phyloP scores from a whole-genome alignment of 1,284 basidiomycete genomes.

The Bjerkandera adusta region DNA sequence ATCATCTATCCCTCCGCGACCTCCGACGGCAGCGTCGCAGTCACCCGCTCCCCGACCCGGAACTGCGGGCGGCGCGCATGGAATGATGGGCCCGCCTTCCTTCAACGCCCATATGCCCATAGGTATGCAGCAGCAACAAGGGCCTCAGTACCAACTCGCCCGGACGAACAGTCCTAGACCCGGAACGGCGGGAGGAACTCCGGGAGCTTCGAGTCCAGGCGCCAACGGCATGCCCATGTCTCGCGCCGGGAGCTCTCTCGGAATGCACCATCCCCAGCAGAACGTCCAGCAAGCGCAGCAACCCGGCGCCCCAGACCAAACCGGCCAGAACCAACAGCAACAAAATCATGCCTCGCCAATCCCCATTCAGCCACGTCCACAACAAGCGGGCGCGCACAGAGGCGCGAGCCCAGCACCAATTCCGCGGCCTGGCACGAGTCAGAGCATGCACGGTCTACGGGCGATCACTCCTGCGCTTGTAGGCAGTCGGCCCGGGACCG shows the following conservation, averaged over 20 bases:
- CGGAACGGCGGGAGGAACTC: constrained; percentile 11
- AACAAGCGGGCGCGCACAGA: neutral
- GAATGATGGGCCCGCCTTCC: constrained; percentile 25
- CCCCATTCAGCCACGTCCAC: constrained; percentile 23
- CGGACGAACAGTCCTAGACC: constrained; percentile 14
- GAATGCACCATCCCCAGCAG: constrained; percentile 7
- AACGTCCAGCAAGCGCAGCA: constrained; percentile 1
- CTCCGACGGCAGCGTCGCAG: constrained; percentile 17
- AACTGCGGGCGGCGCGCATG: constrained; percentile 18
- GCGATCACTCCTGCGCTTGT: constrained; percentile 12
- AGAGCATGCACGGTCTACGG: constrained; percentile 15
- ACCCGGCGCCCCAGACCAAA: too few species aligned
- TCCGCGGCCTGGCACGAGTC: constrained; percentile 13
- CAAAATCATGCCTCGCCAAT: constrained; percentile 14
- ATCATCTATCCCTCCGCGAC: constrained; percentile 23
- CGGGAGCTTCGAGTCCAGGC: constrained; percentile 6
- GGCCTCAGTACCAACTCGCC: constrained; percentile 1
- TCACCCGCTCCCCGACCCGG: constrained; percentile 33
- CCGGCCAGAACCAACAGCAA: neutral
- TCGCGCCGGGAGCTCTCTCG: constrained; percentile 9
- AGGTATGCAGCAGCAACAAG: constrained; percentile 20
- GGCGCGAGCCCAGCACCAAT: constrained; percentile 8
- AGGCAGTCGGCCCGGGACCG: constrained; percentile 21
- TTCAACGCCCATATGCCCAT: constrained; percentile 15
- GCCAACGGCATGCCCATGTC: neutral